Base-by-base conservation (phyloP, 2,329 filamentous ascomycete genomes). In the Boeremia exigua region DNA sequence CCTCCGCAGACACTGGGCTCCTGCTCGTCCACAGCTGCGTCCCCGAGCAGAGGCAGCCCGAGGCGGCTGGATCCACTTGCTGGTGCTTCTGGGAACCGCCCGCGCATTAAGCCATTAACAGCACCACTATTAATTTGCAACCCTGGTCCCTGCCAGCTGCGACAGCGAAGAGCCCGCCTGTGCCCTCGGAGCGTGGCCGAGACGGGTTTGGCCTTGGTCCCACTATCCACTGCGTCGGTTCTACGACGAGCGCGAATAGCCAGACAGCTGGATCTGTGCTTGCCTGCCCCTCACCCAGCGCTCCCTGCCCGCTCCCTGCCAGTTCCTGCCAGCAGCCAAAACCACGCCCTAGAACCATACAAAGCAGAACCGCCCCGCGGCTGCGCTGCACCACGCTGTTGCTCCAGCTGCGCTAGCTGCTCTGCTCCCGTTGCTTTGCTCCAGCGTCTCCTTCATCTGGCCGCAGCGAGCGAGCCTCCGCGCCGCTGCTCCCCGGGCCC, bases 91-190 rank as follows among this genome's bases (percentile, higher is more conserved):
- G 55, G 59, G 59, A 64, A 61, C 61, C 61, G 51, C 60, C 61
- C 49, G 62, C 56, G 45, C 50, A 52, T 55, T 45, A 61, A 54
- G 54, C 61, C 61, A 62, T 64, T 60, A 64, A 51, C 57, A 55
- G 54, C 42, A 51, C 58, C 48, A 57, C 61, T 66, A 61, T 63
- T 63, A 61, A 65, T 62, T 60, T 60, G 56, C 11, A 29, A n/a
- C 44, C 58, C 60, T 53, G 60, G 52, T 59, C 61, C 65, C 59
- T 60, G 59, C 40, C 60, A 51, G 23, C 46, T 48, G 47, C 46
- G 39, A 55, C 54, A 53, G 58, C 54, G 17, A 34, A 14, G 12
- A 32, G 36, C 46, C 46, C 27, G 36, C 46, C 45, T 38, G 27
- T 50, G 54, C 32, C 39, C 54, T 65, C 62, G 62, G 59, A 61